Evolutionary conservation across 225 moss, liverwort and hornwort genomes (phyloP), one percentile per base, ranked within the genome.

Genomic region (Bryoerythrophyllum caledonicum): DNA sequence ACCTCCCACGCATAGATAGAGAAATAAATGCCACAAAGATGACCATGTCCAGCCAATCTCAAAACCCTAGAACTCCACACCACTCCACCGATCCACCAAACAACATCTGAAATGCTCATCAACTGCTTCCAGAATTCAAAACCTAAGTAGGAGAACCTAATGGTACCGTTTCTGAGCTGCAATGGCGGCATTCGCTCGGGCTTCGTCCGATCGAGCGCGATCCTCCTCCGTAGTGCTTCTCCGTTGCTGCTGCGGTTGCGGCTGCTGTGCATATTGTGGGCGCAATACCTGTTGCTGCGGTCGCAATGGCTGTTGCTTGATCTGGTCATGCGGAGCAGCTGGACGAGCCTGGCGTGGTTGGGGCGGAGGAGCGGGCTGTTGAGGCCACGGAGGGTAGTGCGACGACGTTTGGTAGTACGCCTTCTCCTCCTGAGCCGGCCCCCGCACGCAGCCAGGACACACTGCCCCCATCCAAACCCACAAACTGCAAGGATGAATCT

Each of bases 131-230:
- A 44, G 27, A 26, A 24, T 61, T 62, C 25, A 8, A 46, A 64
- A 57, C 14, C 59, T 51, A 63, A 9, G 41, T 64, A 52, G 37
- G 23, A 24, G 61, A 55, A 55, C 37, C 66, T 32, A 32, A 34
- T 10, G 55, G 40, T 68, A 83, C 83, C 80, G 84, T 80, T 84
- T 84, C 68, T 84, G 80, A 24, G 84, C 80, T 35, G 84, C 80
- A 19, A 84, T 80, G 37, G 76, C 84, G 51, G 84, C 84, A 80
- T 80, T 84, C 11, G 80, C 73, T 52, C 80, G 73, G 64, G 84
- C 84, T 69, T 84, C 84, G 9, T 84, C 80, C 3, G 80, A 74
- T 15, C 73, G 72, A 60, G 51, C 52, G 57, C 79, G 68, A 59
- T 77, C 80, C 68, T 60, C 76, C 73, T 57, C 76, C 37, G 25